A percentile compares a stretch with the other conserved stretches of the same genome.
Conservation (phyloP, 495 filamentous ascomycete genomes). For the Cairneyella variabilis region DNA sequence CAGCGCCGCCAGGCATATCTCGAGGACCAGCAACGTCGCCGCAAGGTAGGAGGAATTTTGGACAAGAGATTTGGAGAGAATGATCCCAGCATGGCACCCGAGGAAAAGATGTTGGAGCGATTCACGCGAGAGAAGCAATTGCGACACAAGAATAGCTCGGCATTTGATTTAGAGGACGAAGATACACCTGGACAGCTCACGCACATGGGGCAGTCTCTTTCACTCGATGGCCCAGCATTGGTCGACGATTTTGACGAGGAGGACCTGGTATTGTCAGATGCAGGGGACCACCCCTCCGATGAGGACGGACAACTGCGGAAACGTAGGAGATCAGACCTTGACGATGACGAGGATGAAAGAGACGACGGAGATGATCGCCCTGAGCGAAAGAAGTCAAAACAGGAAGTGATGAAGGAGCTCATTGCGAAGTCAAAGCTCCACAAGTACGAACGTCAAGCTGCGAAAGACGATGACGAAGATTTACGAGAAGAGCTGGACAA, state of each 20-base stretch:
- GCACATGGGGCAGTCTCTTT: conserved; percentile 73
- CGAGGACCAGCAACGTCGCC: conserved; percentile 77
- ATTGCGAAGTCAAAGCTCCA: conserved; percentile 95
- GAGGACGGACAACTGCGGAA: conserved; percentile 54
- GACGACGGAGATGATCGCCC: conserved; percentile 50
- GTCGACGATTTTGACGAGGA: conserved; percentile 72
- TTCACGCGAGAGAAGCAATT: conserved; percentile 81
- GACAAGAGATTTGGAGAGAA: conserved; percentile 96
- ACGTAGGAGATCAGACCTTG: conserved; percentile 45
- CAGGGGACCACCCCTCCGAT: conserved; percentile 42
- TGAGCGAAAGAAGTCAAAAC: conserved; percentile 84
- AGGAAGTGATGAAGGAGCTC: conserved; percentile 95
- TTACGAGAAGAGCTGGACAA: conserved; percentile 71
- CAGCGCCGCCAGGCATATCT: conserved; percentile 77
- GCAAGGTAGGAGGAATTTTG: conserved; percentile 87
- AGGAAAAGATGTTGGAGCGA: conserved; percentile 88
- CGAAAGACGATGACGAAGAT: conserved; percentile 92
- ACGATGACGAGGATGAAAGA: conserved; percentile 39
- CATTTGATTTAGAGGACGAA: conserved; percentile 92
- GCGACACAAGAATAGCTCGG: conserved; percentile 61
- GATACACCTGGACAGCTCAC: conserved; percentile 68
- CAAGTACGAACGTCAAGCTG: conserved; percentile 88
- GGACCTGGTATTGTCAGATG: conserved; percentile 54
- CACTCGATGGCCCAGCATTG: conserved; percentile 48
- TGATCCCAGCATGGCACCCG: conserved; percentile 87